A percentile compares a stretch with the other conserved stretches of the same genome.
These are phyloP conservation scores for Rhizopus delemar DNA, from an alignment of 371 early-diverging fungal genomes.

Conservation along the genomic window DNA sequence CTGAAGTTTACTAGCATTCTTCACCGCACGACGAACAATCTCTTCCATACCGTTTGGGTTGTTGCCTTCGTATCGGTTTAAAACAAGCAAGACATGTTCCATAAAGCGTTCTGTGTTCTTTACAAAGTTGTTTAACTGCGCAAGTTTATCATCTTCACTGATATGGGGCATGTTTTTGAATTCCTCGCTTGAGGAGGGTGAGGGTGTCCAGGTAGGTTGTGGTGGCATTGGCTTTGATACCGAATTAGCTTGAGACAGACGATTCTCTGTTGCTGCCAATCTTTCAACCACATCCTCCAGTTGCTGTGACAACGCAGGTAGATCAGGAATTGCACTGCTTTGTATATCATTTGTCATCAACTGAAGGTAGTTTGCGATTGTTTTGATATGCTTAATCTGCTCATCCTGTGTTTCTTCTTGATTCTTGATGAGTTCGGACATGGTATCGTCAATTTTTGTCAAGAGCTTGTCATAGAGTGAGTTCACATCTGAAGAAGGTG, in stretches of 20 bases:
- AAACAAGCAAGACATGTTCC: slow-evolving; percentile 37
- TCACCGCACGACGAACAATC: slow-evolving; percentile 46
- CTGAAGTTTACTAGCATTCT: slow-evolving; percentile 42
- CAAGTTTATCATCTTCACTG: slow-evolving; percentile 20
- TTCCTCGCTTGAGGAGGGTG: neutral
- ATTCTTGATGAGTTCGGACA: slow-evolving; percentile 22
- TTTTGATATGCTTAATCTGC: slow-evolving; percentile 38
- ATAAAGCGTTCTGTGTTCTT: slow-evolving; percentile 43
- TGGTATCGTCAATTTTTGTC: slow-evolving; percentile 10
- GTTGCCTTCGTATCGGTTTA: slow-evolving; percentile 33
- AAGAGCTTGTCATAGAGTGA: slow-evolving; percentile 17
- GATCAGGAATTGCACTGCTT: slow-evolving; percentile 36
- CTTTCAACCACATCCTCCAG: slow-evolving; percentile 39
- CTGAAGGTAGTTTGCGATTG: slow-evolving; percentile 41
- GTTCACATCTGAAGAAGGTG: neutral
- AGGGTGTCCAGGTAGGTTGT: neutral
- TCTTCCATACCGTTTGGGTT: slow-evolving; percentile 42
- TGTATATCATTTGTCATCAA: slow-evolving; percentile 41
- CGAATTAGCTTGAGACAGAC: slow-evolving; percentile 12
- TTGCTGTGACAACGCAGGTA: slow-evolving; percentile 34
- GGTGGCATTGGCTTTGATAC: neutral
- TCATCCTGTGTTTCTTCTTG: slow-evolving; percentile 33
- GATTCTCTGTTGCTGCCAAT: slow-evolving; percentile 22
- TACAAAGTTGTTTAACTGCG: slow-evolving; percentile 35
- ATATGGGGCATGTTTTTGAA: neutral